Percentiles rank a stretch among this genome's conserved stretches.
These are phyloP conservation scores for Elsinoe fawcettii DNA, from an alignment of 2,329 filamentous ascomycete genomes.

Conservation along the genomic window DNA sequence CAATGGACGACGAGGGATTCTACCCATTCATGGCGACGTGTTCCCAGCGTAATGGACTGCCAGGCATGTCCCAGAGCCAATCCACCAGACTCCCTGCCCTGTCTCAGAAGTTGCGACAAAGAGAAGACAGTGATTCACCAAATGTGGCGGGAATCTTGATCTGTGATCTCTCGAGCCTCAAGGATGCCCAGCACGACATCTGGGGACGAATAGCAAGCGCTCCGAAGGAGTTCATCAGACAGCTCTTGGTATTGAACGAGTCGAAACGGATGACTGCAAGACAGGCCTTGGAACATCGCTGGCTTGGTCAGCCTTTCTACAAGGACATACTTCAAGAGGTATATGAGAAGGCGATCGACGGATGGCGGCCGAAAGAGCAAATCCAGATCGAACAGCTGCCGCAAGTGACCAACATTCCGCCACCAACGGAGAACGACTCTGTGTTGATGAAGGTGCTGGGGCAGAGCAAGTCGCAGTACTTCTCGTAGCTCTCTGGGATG, in stretches of 20 bases:
- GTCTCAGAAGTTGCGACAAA: not conserved
- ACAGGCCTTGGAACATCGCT: conserved; percentile 47
- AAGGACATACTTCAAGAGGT: conserved; percentile 41
- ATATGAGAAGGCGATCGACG: conserved; percentile 41
- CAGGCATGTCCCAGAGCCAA: not conserved
- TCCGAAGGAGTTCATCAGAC: conserved; percentile 43
- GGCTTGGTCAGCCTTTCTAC: conserved; percentile 49
- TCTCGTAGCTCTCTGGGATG: not conserved
- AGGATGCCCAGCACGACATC: conserved; percentile 29
- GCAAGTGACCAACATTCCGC: not conserved
- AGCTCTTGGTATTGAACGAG: conserved; percentile 45
- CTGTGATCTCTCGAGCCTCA: conserved; percentile 38
- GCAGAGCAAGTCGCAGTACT: not conserved
- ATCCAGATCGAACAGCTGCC: not conserved
- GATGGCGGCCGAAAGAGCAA: conserved; percentile 41
- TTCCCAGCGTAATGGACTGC: not conserved
- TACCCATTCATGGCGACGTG: conserved; percentile 19
- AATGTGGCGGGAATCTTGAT: conserved; percentile 20
- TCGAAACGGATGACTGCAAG: conserved; percentile 43
- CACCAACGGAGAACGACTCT: not conserved
- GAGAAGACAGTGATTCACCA: not conserved
- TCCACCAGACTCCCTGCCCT: not conserved
- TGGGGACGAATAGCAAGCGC: conserved; percentile 36
- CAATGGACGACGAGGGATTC: conserved; percentile 18
- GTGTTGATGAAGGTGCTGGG: not conserved